Evolutionary conservation across 169 alveolate genomes (phyloP).

Genomic region (Cystoisospora suis): DNA sequence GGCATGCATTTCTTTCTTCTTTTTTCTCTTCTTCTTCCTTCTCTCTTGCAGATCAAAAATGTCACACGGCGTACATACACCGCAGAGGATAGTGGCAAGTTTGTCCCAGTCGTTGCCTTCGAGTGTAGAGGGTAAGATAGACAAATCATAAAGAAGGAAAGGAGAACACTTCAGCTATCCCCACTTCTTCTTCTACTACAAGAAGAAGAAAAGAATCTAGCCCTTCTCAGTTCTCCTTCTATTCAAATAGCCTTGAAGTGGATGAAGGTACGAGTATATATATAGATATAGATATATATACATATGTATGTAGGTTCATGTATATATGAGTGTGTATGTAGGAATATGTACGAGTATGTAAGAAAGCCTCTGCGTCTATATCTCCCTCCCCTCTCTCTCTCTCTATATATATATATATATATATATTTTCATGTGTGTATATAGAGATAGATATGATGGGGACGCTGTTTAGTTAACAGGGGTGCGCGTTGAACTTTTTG

Average conservation of each 20-base stretch:
- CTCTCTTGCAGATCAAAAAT: constrained; percentile 15
- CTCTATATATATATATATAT: not conserved
- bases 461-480: too few species aligned
- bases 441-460: not conserved
- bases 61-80: constrained; percentile 52
- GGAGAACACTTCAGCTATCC: too few species aligned
- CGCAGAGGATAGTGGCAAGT: constrained; percentile 58
- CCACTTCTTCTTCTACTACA: too few species aligned
- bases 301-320: not conserved
- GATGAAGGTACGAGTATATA: not conserved
- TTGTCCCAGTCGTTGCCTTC: constrained; percentile 52
- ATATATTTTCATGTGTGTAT: not conserved
- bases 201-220: too few species aligned
- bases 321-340: not conserved
- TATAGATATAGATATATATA: not conserved
- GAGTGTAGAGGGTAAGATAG: constrained; percentile 58
- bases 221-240: not conserved
- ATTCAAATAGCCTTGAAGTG: too few species aligned
- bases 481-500: too few species aligned
- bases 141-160: too few species aligned
- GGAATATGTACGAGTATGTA: not conserved
- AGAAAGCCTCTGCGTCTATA: not conserved
- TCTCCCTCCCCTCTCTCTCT: not conserved
- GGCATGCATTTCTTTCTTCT: not conserved
- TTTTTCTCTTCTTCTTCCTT: not conserved